Conservation (phyloP, 768 basidiomycete species). For the Leccinum incarnatum region DNA sequence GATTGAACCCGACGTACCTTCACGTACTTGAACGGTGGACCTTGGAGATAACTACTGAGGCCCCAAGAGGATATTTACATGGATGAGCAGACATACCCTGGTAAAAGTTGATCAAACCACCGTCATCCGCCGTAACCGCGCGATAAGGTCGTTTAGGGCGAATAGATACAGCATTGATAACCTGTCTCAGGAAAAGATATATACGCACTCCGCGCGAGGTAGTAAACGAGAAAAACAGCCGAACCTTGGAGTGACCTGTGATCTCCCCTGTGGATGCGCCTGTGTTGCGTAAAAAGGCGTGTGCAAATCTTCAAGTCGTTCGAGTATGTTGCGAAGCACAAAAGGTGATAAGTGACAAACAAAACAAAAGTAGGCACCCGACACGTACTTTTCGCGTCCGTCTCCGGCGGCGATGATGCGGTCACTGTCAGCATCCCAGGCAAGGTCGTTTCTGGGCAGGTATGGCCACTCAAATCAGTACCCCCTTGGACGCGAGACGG, state of each 20-base stretch:
- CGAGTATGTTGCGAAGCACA: background rate
- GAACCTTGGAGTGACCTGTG: slow-evolving; percentile 83
- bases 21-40: slow-evolving; percentile 86
- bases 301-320: slow-evolving; percentile 57
- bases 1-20: slow-evolving; percentile 45
- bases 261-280: slow-evolving; percentile 89
- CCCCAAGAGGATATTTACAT: background rate
- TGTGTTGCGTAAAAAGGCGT: slow-evolving; percentile 79
- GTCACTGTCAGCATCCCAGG: slow-evolving; percentile 96
- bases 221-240: background rate
- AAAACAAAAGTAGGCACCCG: background rate
- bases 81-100: slow-evolving; percentile 47
- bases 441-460: slow-evolving; percentile 80
- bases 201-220: background rate
- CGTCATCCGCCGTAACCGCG: slow-evolving; percentile 87
- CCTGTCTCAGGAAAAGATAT: slow-evolving; percentile 36
- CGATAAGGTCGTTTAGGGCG: slow-evolving; percentile 87
- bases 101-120: slow-evolving; percentile 77
- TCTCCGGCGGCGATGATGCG: slow-evolving; percentile 95
- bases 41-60: slow-evolving; percentile 31
- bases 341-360: background rate
- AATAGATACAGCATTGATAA: slow-evolving; percentile 85
- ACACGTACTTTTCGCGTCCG: slow-evolving; percentile 74
- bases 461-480: background rate
- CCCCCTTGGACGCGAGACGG: background rate